A percentile compares a stretch with the other conserved stretches of the same genome.
Evolutionary conservation across 2,329 filamentous ascomycete species (phyloP).

Genomic region (Penicillium hordei): DNA sequence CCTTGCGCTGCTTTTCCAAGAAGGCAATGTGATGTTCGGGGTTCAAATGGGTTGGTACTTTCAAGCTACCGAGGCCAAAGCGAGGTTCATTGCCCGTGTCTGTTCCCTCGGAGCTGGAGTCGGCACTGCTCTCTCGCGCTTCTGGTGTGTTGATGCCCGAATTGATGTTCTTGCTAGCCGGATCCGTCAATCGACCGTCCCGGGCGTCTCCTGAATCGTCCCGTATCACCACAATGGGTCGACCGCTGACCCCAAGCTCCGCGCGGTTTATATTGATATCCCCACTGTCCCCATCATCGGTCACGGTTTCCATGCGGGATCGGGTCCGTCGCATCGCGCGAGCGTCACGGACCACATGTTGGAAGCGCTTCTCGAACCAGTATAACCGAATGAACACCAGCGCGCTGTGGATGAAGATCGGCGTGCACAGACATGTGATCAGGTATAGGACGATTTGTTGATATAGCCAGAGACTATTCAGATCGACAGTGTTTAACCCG

Average conservation of each 20-base stretch:
- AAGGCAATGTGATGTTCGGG: conserved; percentile 85
- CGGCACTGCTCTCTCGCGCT: conserved; percentile 20
- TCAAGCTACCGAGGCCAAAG: conserved; percentile 56
- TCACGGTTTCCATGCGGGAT: conserved; percentile 58
- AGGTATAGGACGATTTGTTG: conserved; percentile 73
- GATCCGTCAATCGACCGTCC: conserved; percentile 20
- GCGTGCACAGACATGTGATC: conserved; percentile 71
- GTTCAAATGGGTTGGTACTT: conserved; percentile 54
- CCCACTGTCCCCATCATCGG: conserved; percentile 45
- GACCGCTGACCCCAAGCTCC: conserved; percentile 40
- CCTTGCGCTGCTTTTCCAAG: conserved; percentile 75
- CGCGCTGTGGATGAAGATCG: conserved; percentile 78
- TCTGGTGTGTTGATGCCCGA: conserved; percentile 28
- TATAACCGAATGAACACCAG: conserved; percentile 92
- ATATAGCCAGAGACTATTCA: conserved; percentile 67
- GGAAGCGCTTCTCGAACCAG: conserved; percentile 97
- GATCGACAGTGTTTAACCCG: conserved; percentile 75
- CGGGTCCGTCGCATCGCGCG: conserved; percentile 64
- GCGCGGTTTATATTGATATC: conserved; percentile 31
- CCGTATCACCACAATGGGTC: conserved; percentile 41
- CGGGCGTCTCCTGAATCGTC: conserved; percentile 33
- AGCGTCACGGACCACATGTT: conserved; percentile 75
- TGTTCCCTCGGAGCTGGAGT: conserved; percentile 19
- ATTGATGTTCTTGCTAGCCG: conserved; percentile 23
- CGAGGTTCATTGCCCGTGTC: conserved; percentile 24